phyloP scores from a whole-genome alignment of 768 basidiomycete genomes.

The Guyanaporus albipodus region DNA sequence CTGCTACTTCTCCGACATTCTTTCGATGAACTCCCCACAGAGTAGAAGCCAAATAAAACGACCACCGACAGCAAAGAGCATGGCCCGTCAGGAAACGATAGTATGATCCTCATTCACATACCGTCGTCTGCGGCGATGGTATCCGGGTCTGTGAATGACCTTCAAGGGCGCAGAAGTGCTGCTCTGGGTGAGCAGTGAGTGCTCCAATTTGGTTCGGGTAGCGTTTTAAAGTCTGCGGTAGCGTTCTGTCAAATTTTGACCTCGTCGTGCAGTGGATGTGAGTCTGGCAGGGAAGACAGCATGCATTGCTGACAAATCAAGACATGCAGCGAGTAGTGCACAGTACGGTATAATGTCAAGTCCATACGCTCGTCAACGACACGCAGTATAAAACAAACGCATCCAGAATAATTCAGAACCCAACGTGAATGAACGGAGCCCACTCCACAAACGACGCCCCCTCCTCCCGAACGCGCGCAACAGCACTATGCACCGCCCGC shows the following conservation, averaged over 20 bases:
- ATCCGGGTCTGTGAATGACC: neutral
- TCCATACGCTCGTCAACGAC: too few species aligned
- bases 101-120: too few species aligned
- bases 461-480: conserved; percentile 1
- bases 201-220: conserved; percentile 43
- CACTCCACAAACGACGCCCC: conserved; percentile 2
- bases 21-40: too few species aligned
- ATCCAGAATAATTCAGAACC: neutral
- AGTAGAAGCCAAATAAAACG: too few species aligned
- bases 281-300: conserved; percentile 10
- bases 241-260: conserved; percentile 57
- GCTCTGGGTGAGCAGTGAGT: conserved; percentile 21
- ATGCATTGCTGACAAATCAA: too few species aligned
- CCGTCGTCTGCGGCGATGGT: conserved; percentile 52
- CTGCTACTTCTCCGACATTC: too few species aligned
- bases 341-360: too few species aligned
- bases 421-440: conserved; percentile 14
- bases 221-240: conserved; percentile 54
- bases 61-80: too few species aligned
- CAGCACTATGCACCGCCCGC: neutral
- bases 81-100: too few species aligned
- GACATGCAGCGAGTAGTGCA: too few species aligned
- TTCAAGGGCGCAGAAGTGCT: neutral
- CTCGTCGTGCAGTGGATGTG: conserved; percentile 32
- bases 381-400: neutral